Evolutionary conservation across 2,329 filamentous ascomycete genomes (phyloP), one percentile per base, ranked within the genome.

Genomic region (Didymella lethalis): DNA sequence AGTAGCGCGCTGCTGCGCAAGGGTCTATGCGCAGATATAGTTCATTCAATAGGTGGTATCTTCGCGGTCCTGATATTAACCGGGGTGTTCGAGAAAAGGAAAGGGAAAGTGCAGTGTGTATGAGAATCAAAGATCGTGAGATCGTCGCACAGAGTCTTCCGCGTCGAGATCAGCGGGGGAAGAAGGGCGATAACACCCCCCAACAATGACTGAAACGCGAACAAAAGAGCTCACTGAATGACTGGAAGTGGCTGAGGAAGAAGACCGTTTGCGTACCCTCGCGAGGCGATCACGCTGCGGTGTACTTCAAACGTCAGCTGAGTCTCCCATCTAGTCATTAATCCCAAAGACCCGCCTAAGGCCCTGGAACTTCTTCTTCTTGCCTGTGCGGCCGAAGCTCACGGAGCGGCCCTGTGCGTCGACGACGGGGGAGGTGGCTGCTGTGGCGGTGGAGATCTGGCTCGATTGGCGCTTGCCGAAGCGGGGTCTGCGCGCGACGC

Each of bases 361-460:
- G 54, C 81, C 78, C 41, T 83, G 83, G 75, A 92, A 91, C 76
- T 88, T 90, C 83, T 91, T 91, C 78, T 84, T 85, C 74, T 80
- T 82, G 18, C 69, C 68, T 6, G 74, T 76, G 50, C 75, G 61
- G 14, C 73, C 68, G 28, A 66, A 71, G n/a, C 66, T 67, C 11
- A 70, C 66, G 2, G 62, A 57, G 4, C 64, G 62, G 32, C 64
- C 67, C 25, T 64, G 48, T 23, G 57, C 57, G 47, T 65, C 65
- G 25, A 55, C 26, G 2, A 65, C 65, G 0, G 70, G 64, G 23
- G 75, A 70, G 18, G 59, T 61, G 16, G 48, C 58, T 28, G 60
- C 61, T 16, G 67, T 61, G 16, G 45, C 57, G 23, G 60, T 62
- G 18, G 67, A 68, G 12, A 65, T 38, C 2, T 57, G 52, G 34